Base-by-base conservation (phyloP, 495 filamentous ascomycete species). In the Tirmania nivea region DNA sequence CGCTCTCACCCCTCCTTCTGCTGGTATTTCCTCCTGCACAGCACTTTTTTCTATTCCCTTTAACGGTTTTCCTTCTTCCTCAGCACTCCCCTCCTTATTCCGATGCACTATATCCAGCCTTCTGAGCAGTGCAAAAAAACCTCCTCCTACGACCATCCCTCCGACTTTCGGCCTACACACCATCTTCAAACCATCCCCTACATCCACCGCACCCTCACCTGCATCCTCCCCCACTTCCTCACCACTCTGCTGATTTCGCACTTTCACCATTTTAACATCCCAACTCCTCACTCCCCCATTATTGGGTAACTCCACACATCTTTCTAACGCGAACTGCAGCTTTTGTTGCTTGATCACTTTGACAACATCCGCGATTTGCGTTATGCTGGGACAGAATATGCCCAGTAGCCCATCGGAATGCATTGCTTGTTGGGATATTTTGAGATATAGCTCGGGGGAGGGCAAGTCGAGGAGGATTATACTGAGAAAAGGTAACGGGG, bases 351-450 rank as follows among this genome's bases (percentile, higher is more conserved):
- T 74, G 35, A 81, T 73, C 12, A 67, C 50, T 51, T 73, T 67
- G 42, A 85, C 65, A 51, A 75, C 78, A 1, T 74, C 69, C 36
- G 69, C 73, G 54, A 88, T 82, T 66, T 88, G 84, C 7, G 81
- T 85, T 54, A 89, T 76, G 56, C 76, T 83, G 3, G 84, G 84
- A 64, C 75, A 77, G 63, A 84, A 89, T 16, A 84, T 75, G 21
- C 77, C 68, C 1, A 89, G 65, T 4, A 73, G 60, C 1, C 81
- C 84, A 63, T 82, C 71, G 0, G 70, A 66, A 20, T 71, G 70
- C 54, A 88, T 62, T n/a, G 76, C 71, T 11, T 72, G 65, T 0
- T 70, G 66, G 25, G 82, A 71, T 52, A 73, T 70, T 1, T 67
- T 69, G n/a, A 88, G 68, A 57, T 81, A 72, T 11, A 67, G 52